Evolutionary conservation across 495 filamentous ascomycete species (phyloP), one percentile per base, ranked within the genome.

Genomic region (Annulohypoxylon bovei): DNA sequence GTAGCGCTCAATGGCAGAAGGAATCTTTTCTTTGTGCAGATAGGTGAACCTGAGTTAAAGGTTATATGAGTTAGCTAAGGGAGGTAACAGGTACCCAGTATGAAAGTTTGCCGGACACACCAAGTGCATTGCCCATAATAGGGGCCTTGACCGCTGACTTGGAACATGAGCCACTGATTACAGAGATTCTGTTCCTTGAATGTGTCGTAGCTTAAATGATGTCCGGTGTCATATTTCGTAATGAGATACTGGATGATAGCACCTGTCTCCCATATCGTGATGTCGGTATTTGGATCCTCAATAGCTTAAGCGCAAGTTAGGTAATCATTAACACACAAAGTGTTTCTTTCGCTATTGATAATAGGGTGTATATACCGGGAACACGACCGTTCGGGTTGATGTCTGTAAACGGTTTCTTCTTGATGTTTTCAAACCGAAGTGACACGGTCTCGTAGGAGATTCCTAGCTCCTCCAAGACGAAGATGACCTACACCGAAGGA

Each of bases 191-290:
- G 87, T 46, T 82, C 81, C 4, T 78, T 77, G 0, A 80, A 74
- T n/a, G 78, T 80, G 20, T 76, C 30, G 63, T 87, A 90, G 59
- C 81, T 86, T 40, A 92, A 71, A 86, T n/a, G n/a, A n/a, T n/a
- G 72, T 1, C 87, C 71, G 32, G 78, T 85, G 75, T 92, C 89
- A 74, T 93, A 93, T 23, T 82, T 81, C 16, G 89, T 87, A 39
- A 91, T 76, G 7, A 92, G 75, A 70, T 93, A 92, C 55, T 89
- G 81, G 47, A 91, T 71, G 71, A 91, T 91, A 1, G 90, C 90
- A 28, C 89, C 89, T 5, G 86, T 87, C 74, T 85, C 83, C 71
- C 77, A 85, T 3, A 83, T 40, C 5, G 66, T 78, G 30, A 82
- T 61, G 11, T 67, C 75, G 1, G 75, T 82, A 56, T 84, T 83